Evolutionary conservation across 139 green algal species (phyloP), one percentile per base, ranked within the genome.

Genomic region (Auxenochlorella protothecoides): DNA sequence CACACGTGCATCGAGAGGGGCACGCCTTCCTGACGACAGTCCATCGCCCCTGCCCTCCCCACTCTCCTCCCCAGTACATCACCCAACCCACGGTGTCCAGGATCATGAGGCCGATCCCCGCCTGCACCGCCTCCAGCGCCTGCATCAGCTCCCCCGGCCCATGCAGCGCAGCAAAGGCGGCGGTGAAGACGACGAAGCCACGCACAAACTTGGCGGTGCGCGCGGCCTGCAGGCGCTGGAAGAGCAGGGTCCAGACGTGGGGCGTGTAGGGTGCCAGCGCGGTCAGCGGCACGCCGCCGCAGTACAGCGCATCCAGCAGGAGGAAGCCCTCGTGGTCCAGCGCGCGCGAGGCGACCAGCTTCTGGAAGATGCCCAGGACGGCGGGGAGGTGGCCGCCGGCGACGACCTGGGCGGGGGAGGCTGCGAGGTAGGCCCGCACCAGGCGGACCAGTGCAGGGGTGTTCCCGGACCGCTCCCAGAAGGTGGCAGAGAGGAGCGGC

Each of bases 391-490:
- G 85, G 4, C 84, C 83, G 2, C 80, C 77, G 1, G 71, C 53
- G 15, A 88, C 83, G 14, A 96, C 81, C 56, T 92, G 80, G 5
- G 71, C 56, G 5, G 73, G 71, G 0, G 90, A 86, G 66, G 92
- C 92, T 52, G 66, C 15, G 69, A 98, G 74, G 78, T 97, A 98
- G n/a, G 94, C 91, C 76, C 94, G 84, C 70, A 99, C 78, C 65
- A 99, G 82, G 3, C 91, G 85, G 53, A 92, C 89, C 27, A 99
- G 84, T 6, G 95, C 89, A 5, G 94, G 91, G 16, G 98, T 83
- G 76, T 98, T 98, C 65, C 89, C 93, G 0, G 78, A 74, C 0
- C 91, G 82, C 85, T 98, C 93, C 95, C 95, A 99, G 71, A 93
- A 86, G 55, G 86, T 16, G 15, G 92, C 91, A 0, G 80, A 81